Evolutionary conservation across 768 basidiomycete genomes (phyloP), one percentile per base, ranked within the genome.

Genomic region (Stropharia rugosoannulata): DNA sequence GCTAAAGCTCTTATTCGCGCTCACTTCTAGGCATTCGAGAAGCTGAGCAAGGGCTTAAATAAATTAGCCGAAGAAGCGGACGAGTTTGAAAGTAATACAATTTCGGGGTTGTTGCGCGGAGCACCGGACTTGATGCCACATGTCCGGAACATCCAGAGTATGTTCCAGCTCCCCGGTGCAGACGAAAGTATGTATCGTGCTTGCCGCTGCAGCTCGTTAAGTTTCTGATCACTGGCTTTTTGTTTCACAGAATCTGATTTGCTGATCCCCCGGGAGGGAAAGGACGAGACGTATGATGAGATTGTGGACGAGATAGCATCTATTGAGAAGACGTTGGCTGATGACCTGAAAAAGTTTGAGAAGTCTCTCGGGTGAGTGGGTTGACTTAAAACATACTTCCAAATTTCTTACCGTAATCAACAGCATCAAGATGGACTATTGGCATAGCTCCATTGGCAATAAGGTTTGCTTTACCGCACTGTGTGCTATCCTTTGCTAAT

Each of bases 251-350:
- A 82, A 58, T 71, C 70, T 48, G 83, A 86, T 63, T 85, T 89
- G 59, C 79, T 98, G 2, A 73, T 92, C 15, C 97, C 97, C 2
- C 78, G 80, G 50, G 77, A 82, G n/a, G 95, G 95, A 19, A 90
- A 90, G 62, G 93, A 98, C 61, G 84, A 87, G 22, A 85, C 77
- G 40, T 98, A 93, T 62, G 96, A 98, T 67, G 78, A 75, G 13
- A 80, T 95, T 40, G 82, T 84, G 68, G 71, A 75, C 27, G 89
- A 90, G 62, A 94, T 97, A 38, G 66, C 70, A 2, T 78, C 72
- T 1, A 69, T 95, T 45, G 95, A 98, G 72, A 73, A 77, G 39
- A 80, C 80, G 43, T 76, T 99, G 35, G 83, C 93, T n/a, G 73
- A 73, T 6, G 77, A 86, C 45, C 73, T 95, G 54, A 80, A 81